Evolutionary conservation across 148 eudicot genomes (phyloP).

Genomic region (Silene conica): DNA sequence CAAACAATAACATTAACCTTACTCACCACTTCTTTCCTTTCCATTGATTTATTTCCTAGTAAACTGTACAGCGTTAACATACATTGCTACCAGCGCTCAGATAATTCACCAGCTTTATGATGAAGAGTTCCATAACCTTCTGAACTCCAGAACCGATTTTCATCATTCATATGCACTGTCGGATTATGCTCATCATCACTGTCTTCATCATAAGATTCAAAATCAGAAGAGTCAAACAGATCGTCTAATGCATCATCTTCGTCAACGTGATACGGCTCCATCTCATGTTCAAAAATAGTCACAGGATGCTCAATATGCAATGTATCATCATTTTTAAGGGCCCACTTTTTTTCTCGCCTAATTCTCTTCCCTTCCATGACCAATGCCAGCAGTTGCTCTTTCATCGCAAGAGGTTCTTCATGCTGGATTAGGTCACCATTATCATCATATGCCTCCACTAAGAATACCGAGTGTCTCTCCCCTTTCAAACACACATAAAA

Average conservation of each 20-base stretch:
- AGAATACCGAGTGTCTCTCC: conserved; percentile 72
- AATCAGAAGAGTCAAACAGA: conserved; percentile 41
- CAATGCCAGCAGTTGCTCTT: conserved; percentile 51
- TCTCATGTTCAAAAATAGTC: conserved; percentile 26
- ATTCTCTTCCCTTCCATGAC: conserved; percentile 69
- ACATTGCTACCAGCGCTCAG: conserved; percentile 56
- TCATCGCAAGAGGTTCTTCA: conserved; percentile 47
- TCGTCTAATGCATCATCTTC: conserved; percentile 52
- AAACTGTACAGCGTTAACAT: conserved; percentile 6
- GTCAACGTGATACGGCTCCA: conserved; percentile 27
- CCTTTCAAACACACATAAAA: conserved; percentile 87
- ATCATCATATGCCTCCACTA: conserved; percentile 81
- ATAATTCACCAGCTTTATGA: conserved; percentile 19
- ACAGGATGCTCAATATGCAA: conserved; percentile 15
- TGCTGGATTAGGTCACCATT: conserved; percentile 51
- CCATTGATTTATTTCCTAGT: neutral
- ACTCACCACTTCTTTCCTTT: neutral
- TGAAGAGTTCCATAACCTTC: conserved; percentile 17
- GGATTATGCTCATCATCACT: conserved; percentile 28
- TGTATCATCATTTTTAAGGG: conserved; percentile 13
- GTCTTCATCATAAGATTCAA: conserved; percentile 32
- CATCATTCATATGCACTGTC: conserved; percentile 21
- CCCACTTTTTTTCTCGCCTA: conserved; percentile 51
- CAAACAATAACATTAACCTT: neutral
- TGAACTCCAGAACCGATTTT: conserved; percentile 51